Conservation (phyloP, 352 stramenopile genomes). For the Globisporangium cederbergense region DNA sequence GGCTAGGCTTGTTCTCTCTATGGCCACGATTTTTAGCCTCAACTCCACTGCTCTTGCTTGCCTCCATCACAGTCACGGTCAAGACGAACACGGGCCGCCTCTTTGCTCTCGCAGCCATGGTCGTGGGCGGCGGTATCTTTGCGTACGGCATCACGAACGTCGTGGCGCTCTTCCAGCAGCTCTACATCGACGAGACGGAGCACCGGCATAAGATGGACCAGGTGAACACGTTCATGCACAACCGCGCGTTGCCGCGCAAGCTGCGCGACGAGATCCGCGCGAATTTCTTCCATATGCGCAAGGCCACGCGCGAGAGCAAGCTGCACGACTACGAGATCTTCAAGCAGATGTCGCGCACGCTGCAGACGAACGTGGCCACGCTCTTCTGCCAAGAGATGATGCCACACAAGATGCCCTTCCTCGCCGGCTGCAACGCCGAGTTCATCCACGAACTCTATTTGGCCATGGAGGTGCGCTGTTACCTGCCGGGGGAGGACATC, state of each 20-base stretch:
- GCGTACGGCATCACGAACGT: constrained; percentile 85
- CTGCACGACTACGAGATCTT: constrained; percentile 58
- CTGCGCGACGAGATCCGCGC: constrained; percentile 74
- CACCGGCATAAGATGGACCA: constrained; percentile 76
- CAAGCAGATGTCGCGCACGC: constrained; percentile 66
- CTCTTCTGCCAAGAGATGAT: constrained; percentile 76
- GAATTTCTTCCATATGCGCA: constrained; percentile 77
- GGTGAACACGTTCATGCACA: constrained; percentile 76
- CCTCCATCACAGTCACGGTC: constrained; percentile 47
- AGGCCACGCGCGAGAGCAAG: constrained; percentile 72
- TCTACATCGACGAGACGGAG: constrained; percentile 62
- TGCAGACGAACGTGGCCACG: constrained; percentile 67
- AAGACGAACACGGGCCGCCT: constrained; percentile 59
- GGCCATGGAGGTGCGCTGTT: constrained; percentile 68
- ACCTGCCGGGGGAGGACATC: constrained; percentile 73
- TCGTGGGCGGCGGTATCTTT: constrained; percentile 75
- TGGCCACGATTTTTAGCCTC: background rate
- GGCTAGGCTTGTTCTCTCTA: background rate
- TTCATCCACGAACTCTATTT: constrained; percentile 83
- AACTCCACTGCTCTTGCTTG: background rate
- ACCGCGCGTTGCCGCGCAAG: constrained; percentile 48
- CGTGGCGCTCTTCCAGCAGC: constrained; percentile 70
- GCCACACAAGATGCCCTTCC: constrained; percentile 60
- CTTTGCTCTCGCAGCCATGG: constrained; percentile 74
- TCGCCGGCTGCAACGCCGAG: constrained; percentile 65